These are phyloP conservation scores for Xylariomycetidae sp. DNA, from an alignment of 2,329 filamentous ascomycete species.

Conservation along the genomic window DNA sequence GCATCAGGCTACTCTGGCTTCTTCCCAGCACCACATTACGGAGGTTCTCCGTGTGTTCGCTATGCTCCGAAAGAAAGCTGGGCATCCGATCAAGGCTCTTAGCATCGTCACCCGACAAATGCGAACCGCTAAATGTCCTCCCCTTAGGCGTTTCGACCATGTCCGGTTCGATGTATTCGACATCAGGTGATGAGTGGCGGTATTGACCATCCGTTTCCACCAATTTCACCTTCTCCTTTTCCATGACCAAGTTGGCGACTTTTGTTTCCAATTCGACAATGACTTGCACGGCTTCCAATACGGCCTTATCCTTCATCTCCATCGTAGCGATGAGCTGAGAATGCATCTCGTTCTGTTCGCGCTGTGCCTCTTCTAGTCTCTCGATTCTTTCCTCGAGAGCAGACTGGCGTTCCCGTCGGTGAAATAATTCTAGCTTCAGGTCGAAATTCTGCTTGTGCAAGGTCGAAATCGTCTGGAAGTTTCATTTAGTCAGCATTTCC, in stretches of 20 bases:
- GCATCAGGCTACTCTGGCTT: conserved; percentile 43
- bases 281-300: conserved; percentile 66
- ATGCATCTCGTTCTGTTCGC: conserved; percentile 53
- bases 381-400: conserved; percentile 55
- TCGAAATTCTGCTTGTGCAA: conserved; percentile 75
- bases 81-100: conserved; percentile 53
- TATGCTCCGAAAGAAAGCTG: conserved; percentile 59
- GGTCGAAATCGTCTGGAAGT: conserved; percentile 54
- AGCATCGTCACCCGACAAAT: conserved; percentile 23
- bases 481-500: conserved; percentile 5
- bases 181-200: conserved; percentile 26
- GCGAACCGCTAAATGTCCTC: conserved; percentile 9
- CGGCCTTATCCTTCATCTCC: conserved; percentile 64
- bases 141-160: conserved; percentile 17
- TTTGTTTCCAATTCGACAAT: conserved; percentile 62
- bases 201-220: conserved; percentile 40
- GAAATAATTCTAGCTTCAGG: conserved; percentile 67
- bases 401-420: conserved; percentile 61
- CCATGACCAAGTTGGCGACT: conserved; percentile 48
- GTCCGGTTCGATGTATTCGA: conserved; percentile 17
- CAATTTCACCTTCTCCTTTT: conserved; percentile 48
- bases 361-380: conserved; percentile 47
- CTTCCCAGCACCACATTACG: conserved; percentile 56
- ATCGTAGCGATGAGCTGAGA: conserved; percentile 55
- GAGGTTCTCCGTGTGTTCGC: conserved; percentile 55